Evolutionary conservation across 2,329 filamentous ascomycete species (phyloP).

Genomic region (Aschersonia sp.): DNA sequence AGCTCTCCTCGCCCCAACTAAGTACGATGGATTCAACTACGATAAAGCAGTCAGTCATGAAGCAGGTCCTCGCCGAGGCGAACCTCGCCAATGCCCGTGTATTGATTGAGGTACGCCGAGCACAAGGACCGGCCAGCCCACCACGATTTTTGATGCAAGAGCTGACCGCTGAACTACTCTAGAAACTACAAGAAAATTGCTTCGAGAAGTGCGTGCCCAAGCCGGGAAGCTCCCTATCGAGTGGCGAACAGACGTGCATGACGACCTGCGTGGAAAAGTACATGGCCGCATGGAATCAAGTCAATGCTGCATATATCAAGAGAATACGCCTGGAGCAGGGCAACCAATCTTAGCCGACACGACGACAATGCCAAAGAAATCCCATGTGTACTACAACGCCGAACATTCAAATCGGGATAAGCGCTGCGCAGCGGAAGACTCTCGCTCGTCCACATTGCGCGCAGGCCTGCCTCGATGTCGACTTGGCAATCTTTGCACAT

Average conservation of each 20-base stretch:
- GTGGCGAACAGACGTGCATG: conserved; percentile 55
- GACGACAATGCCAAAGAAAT: no score
- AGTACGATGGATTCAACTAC: conserved; percentile 41
- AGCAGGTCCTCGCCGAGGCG: conserved; percentile 48
- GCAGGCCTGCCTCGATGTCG: no score
- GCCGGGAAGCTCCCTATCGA: conserved; percentile 51
- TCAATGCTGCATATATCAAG: conserved; percentile 53
- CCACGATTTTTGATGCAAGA: no score
- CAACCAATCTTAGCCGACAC: conserved; percentile 7
- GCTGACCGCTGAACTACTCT: background rate
- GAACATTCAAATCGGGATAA: no score
- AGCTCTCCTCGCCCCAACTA: background rate
- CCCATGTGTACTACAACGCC: no score
- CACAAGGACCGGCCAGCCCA: no score
- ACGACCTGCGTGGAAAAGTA: conserved; percentile 75
- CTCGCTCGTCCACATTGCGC: no score
- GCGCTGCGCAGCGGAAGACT: no score
- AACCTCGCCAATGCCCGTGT: conserved; percentile 54
- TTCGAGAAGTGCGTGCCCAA: conserved; percentile 65
- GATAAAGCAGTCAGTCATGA: conserved; percentile 48
- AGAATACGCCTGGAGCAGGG: conserved; percentile 44
- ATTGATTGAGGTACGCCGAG: conserved; percentile 48
- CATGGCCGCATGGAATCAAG: conserved; percentile 64
- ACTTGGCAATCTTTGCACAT: no score
- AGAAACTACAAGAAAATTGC: conserved; percentile 74